phyloP scores from a whole-genome alignment of 305 asterid species.

The Nicotiana rustica region DNA sequence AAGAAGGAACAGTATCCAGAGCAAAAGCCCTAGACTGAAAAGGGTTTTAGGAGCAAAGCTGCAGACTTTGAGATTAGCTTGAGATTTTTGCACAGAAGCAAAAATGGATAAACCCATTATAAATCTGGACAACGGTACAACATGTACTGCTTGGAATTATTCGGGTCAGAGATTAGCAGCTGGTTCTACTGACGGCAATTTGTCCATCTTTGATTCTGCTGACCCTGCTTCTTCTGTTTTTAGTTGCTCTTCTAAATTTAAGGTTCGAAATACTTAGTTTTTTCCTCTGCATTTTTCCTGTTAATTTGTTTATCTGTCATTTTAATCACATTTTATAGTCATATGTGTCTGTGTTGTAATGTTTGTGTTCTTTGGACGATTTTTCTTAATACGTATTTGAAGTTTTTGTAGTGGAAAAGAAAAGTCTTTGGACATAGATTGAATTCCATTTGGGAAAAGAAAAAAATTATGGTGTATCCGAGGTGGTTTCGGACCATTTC shows the following conservation, averaged over 20 bases:
- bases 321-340: background rate
- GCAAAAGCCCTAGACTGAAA: constrained; percentile 43
- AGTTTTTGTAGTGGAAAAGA: background rate
- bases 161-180: constrained; percentile 83
- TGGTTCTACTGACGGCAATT: constrained; percentile 64
- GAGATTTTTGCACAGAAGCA: background rate
- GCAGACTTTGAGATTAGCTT: background rate
- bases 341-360: background rate
- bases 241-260: constrained; percentile 57
- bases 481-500: too few relatives aligned
- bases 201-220: constrained; percentile 64
- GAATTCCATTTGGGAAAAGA: background rate
- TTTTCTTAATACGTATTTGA: background rate
- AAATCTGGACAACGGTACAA: constrained; percentile 68
- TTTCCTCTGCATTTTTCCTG: background rate
- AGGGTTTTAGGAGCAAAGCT: constrained; percentile 41
- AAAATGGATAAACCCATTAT: constrained; percentile 64
- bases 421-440: background rate
- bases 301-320: background rate
- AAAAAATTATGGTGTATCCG: too few relatives aligned
- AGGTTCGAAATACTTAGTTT: constrained; percentile 48
- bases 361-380: background rate
- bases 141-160: constrained; percentile 85
- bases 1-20: background rate
- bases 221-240: constrained; percentile 81